Conservation (phyloP, 352 stramenopile genomes). For the Plasmopara muralis region DNA sequence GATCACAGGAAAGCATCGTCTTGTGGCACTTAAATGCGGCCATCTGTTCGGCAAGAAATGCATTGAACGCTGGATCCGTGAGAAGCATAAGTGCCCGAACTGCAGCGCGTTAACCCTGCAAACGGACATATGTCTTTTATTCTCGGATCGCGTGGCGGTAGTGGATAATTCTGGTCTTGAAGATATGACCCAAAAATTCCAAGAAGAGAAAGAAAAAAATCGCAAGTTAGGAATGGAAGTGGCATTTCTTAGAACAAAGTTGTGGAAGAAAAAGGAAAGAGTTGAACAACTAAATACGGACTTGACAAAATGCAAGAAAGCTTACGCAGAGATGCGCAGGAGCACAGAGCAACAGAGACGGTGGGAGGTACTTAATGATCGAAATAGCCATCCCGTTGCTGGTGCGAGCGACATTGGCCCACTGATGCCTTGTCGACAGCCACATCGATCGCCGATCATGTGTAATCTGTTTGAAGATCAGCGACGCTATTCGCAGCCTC, state of each 20-base stretch:
- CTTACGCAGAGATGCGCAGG: slow-evolving; percentile 21
- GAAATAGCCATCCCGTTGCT: neutral
- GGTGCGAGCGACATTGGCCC: neutral
- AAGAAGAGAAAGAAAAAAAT: slow-evolving; percentile 43
- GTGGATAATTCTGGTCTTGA: slow-evolving; percentile 67
- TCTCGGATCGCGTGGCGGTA: slow-evolving; percentile 64
- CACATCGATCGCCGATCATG: neutral
- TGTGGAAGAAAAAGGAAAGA: slow-evolving; percentile 6
- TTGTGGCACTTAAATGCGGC: slow-evolving; percentile 62
- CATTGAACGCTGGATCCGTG: slow-evolving; percentile 64
- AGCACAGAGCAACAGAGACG: slow-evolving; percentile 9
- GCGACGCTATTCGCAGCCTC: neutral
- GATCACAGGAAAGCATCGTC: slow-evolving; percentile 45
- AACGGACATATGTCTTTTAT: slow-evolving; percentile 53
- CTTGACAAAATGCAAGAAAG: slow-evolving; percentile 26
- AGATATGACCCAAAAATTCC: slow-evolving; percentile 49
- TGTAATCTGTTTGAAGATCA: neutral
- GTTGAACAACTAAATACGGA: slow-evolving; percentile 16
- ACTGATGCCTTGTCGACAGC: neutral
- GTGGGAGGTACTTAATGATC: neutral
- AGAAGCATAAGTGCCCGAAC: slow-evolving; percentile 60
- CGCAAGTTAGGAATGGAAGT: slow-evolving; percentile 47
- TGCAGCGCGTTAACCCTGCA: slow-evolving; percentile 44
- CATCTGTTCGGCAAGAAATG: slow-evolving; percentile 71
- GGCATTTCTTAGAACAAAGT: slow-evolving; percentile 29